A percentile compares a stretch with the other conserved stretches of the same genome.
Conservation (phyloP, 2,329 filamentous ascomycete genomes). For the Trichophaea hybrida region DNA sequence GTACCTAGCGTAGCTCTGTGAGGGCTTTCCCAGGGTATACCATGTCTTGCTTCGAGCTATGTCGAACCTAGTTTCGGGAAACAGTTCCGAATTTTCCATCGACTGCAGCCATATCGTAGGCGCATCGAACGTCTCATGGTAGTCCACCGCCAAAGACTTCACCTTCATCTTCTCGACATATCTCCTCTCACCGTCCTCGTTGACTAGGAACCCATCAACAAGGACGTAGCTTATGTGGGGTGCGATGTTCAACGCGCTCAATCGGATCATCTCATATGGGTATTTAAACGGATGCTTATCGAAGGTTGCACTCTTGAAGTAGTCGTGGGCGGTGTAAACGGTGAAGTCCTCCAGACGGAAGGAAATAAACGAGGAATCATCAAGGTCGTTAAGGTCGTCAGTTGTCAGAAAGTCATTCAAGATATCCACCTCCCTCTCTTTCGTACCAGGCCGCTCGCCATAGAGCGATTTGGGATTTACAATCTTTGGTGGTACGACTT, state of each 20-base stretch:
- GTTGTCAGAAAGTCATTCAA: neutral
- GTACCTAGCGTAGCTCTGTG: conserved; percentile 47
- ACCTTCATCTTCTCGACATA: conserved; percentile 48
- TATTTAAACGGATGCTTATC: neutral
- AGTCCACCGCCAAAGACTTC: conserved; percentile 46
- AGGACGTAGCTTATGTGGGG: neutral
- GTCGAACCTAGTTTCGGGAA: neutral
- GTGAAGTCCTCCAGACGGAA: neutral
- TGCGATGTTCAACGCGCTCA: neutral
- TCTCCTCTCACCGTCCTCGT: conserved; percentile 34
- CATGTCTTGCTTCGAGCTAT: conserved; percentile 36
- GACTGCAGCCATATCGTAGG: conserved; percentile 53
- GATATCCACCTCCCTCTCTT: neutral
- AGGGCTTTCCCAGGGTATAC: conserved; percentile 47
- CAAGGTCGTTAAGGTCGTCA: neutral
- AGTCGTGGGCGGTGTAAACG: neutral
- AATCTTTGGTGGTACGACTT: neutral
- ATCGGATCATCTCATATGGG: neutral
- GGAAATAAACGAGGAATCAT: neutral
- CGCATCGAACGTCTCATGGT: conserved; percentile 34
- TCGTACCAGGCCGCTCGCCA: neutral
- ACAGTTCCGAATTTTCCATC: neutral
- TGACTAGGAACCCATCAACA: conserved; percentile 23
- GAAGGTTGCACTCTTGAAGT: neutral
- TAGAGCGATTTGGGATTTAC: neutral